These are phyloP conservation scores for Clathrus columnatus DNA, from an alignment of 768 basidiomycete species.

Conservation along the genomic window DNA sequence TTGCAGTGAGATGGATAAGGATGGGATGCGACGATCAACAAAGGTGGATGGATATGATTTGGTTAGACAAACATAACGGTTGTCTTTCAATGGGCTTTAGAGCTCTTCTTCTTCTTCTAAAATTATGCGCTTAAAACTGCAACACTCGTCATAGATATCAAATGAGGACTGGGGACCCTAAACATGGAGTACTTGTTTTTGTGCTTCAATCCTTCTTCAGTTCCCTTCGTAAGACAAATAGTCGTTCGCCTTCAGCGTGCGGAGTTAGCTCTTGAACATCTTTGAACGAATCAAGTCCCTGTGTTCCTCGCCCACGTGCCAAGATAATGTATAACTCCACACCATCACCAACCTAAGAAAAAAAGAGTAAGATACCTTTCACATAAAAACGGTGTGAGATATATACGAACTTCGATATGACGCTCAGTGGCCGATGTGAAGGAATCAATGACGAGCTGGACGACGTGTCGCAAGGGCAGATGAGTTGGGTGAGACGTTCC, in stretches of 20 bases:
- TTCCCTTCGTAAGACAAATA: conserved; percentile 69
- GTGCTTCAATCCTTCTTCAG: conserved; percentile 75
- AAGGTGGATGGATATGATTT: neutral
- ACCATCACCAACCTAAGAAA: conserved; percentile 79
- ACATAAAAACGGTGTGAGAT: neutral
- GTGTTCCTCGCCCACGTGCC: conserved; percentile 53
- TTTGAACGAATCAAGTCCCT: conserved; percentile 45
- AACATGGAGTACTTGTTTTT: no score
- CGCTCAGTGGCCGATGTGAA: conserved; percentile 97
- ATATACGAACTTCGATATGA: conserved; percentile 79
- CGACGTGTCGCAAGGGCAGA: conserved; percentile 70
- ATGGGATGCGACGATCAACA: neutral
- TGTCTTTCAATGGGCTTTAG: no score
- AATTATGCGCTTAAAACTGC: neutral
- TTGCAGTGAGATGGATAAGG: neutral
- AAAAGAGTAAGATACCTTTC: conserved; percentile 1
- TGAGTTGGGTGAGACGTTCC: conserved; percentile 71
- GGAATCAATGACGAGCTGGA: conserved; percentile 86
- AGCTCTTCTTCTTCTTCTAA: neutral
- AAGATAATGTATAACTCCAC: conserved; percentile 87
- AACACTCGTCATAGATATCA: no score
- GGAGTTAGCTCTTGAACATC: conserved; percentile 58
- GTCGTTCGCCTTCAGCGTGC: conserved; percentile 50
- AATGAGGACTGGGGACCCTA: no score
- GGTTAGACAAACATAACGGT: no score